These are phyloP conservation scores for Colletotrichum trifolii DNA, from an alignment of 2,329 filamentous ascomycete species.

Conservation along the genomic window DNA sequence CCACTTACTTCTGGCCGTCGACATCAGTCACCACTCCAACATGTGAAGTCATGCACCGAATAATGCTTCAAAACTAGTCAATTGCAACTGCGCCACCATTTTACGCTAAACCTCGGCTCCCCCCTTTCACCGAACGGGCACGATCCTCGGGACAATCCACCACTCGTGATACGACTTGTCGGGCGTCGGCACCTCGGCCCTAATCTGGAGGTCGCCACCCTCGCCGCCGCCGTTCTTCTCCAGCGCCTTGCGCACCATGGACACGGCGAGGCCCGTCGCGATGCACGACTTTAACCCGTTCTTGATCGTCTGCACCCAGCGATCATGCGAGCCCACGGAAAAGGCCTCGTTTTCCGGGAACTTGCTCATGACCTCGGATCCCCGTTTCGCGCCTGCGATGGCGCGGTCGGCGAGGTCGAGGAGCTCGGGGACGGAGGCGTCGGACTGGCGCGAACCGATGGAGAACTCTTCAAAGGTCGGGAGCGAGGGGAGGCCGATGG, in stretches of 20 bases:
- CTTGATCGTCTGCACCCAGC: conserved; percentile 71
- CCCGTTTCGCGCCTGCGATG: conserved; percentile 61
- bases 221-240: conserved; percentile 43
- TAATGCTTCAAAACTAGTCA: too few relatives aligned
- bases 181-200: conserved; percentile 62
- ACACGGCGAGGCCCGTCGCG: conserved; percentile 73
- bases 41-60: too few relatives aligned
- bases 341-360: conserved; percentile 64
- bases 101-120: conserved; percentile 9
- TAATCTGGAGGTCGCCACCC: conserved; percentile 51
- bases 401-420: conserved; percentile 59
- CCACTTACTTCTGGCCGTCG: too few relatives aligned
- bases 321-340: conserved; percentile 65
- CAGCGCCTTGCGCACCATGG: conserved; percentile 67
- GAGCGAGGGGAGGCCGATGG: conserved; percentile 74
- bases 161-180: conserved; percentile 70
- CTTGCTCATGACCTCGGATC: conserved; percentile 66
- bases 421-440: conserved; percentile 52
- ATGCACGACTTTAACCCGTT: conserved; percentile 77
- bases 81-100: neutral
- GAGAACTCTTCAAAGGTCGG: conserved; percentile 72
- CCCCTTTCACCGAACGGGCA: conserved; percentile 32
- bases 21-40: too few relatives aligned
- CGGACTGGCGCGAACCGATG: conserved; percentile 53
- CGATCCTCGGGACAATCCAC: conserved; percentile 71